These are phyloP conservation scores for Sorghum bicolor DNA, from an alignment of 176 grass and related monocot species.

Conservation along the genomic window DNA sequence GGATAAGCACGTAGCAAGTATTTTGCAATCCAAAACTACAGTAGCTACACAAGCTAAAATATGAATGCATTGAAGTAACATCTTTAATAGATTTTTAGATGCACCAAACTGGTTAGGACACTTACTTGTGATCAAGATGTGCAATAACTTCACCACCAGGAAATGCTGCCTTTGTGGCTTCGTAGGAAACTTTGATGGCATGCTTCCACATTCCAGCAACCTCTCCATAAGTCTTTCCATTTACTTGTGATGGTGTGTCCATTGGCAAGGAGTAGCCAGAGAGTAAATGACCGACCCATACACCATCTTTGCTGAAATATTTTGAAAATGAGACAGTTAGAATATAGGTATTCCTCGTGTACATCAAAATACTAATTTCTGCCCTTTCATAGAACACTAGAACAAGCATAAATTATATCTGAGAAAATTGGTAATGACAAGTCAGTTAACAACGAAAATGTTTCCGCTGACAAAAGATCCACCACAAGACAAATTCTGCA, in stretches of 20 bases:
- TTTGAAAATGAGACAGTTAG: conserved; percentile 6
- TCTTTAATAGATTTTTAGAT: neutral
- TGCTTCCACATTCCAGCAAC: conserved; percentile 90
- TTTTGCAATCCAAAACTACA: neutral
- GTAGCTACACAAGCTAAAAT: neutral
- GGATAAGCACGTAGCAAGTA: neutral
- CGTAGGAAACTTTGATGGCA: conserved; percentile 82
- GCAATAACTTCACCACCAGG: conserved; percentile 87
- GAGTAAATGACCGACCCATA: conserved; percentile 91
- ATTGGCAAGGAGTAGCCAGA: conserved; percentile 88
- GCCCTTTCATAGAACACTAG: neutral
- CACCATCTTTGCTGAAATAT: conserved; percentile 74
- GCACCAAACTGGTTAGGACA: neutral
- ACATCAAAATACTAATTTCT: neutral
- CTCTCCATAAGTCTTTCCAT: conserved; percentile 43
- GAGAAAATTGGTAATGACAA: neutral
- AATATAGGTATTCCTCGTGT: neutral
- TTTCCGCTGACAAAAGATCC: neutral
- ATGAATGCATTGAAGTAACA: neutral
- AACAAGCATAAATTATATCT: neutral
- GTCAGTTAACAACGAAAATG: neutral
- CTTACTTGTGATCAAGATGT: conserved; percentile 99
- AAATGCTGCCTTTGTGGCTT: conserved; percentile 78
- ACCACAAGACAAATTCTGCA: neutral
- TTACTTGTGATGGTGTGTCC: conserved; percentile 53